Evolutionary conservation across 2,329 filamentous ascomycete species (phyloP), one percentile per base, ranked within the genome.

Genomic region (Aspergillus unguis): DNA sequence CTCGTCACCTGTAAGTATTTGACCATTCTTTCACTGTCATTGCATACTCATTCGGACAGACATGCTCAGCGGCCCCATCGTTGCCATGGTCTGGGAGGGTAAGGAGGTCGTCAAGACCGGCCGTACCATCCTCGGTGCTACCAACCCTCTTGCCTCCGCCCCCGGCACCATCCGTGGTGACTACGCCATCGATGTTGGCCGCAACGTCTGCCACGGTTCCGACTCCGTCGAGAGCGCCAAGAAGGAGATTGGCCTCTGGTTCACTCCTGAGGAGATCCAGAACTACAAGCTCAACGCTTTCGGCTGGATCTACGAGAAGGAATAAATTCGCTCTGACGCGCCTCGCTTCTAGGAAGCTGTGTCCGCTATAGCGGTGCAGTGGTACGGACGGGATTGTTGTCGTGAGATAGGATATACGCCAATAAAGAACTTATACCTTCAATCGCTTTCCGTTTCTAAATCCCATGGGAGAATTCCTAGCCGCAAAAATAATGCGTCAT

Each of bases 221-320:
- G 94, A 99, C 85, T 86, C 83, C 75, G 92, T 99, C 78, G 94
- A 99, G 86, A 96, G 85, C 82, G 94, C 94, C 79, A 85, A 97
- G 88, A 96, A 97, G 89, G 94, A 99, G 84, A 99, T 99, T 75
- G 87, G 87, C 71, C 86, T 97, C 74, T 99, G 94, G 94, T 99
- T 99, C 88, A 86, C 88, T 79, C 81, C 88, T 65, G 85, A 85
- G 66, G 94, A 97, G 78, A 74, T 96, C 71, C 78, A 90, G 78
- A 82, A 73, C 79, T 97, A 88, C 85, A 92, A 94, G 84, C 80
- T 81, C 65, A 81, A 88, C 74, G 83, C 89, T 80, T 84, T 88
- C 79, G 85, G 88, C 82, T 97, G 94, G 94, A 82, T 97, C 82
- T 97, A 96, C 83, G 94, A 99, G 88, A 92, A 95, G 83, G 66